Conservation (phyloP, 345 rosid genomes). For the Ailanthus altissimus region DNA sequence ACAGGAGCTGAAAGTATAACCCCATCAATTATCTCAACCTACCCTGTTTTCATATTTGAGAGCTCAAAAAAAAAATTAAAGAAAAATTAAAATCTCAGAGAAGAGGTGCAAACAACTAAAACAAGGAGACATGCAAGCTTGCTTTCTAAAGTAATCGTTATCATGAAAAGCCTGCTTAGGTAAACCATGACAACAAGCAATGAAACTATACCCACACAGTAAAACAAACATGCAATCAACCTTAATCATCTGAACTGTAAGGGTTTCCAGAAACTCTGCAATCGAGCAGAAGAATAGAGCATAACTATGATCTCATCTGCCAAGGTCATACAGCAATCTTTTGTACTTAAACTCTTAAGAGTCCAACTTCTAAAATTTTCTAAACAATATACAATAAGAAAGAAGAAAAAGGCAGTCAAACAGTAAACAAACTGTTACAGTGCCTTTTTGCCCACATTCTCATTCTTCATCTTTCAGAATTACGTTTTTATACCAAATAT, state of each 20-base stretch:
- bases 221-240: background rate
- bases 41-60: background rate
- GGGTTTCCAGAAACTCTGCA: background rate
- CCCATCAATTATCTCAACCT: background rate
- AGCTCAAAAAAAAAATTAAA: background rate
- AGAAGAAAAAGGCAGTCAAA: background rate
- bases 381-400: background rate
- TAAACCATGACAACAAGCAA: background rate
- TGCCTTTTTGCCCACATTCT: background rate
- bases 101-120: background rate
- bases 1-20: background rate
- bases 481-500: background rate
- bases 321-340: background rate
- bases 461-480: slow-evolving; percentile 1
- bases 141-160: too few species aligned
- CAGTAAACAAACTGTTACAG: background rate
- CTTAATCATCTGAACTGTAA: background rate
- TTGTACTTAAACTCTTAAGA: background rate
- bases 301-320: background rate
- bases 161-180: too few species aligned
- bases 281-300: background rate
- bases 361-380: background rate
- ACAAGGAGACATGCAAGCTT: background rate
- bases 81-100: background rate
- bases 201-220: background rate